Conservation (phyloP, 2,329 filamentous ascomycete genomes). For the Diaporthe vexans region DNA sequence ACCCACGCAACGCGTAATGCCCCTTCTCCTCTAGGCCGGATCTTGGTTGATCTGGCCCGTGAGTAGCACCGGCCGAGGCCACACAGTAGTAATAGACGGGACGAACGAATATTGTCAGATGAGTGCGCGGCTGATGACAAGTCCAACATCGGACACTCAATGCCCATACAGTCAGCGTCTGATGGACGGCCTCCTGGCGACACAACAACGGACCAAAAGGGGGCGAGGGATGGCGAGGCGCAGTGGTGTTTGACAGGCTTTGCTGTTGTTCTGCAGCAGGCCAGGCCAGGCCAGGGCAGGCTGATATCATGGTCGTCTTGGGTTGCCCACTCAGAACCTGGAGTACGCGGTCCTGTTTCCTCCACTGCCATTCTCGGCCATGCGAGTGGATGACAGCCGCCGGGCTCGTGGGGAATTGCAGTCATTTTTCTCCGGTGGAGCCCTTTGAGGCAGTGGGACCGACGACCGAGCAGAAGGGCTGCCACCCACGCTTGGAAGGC, state of each 20-base stretch:
- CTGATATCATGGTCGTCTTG: constrained; percentile 4
- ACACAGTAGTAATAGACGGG: background rate
- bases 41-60: constrained; percentile 27
- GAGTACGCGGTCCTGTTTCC: constrained; percentile 26
- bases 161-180: background rate
- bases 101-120: background rate
- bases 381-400: constrained; percentile 19
- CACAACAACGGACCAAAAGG: background rate
- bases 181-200: background rate
- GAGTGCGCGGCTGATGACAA: constrained; percentile 30
- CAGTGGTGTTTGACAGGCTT: background rate
- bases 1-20: constrained; percentile 37
- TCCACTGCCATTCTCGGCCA: constrained; percentile 18
- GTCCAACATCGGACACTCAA: background rate
- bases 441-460: constrained; percentile 36
- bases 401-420: constrained; percentile 25
- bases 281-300: background rate
- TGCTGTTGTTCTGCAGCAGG: background rate
- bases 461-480: constrained; percentile 27
- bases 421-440: constrained; percentile 20
- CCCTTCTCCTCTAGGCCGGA: constrained; percentile 15
- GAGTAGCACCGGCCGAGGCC: background rate
- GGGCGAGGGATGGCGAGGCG: no score
- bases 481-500: background rate
- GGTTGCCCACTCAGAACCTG: constrained; percentile 12